Conservation (phyloP, 495 filamentous ascomycete genomes). For the Penicillium paxilli region DNA sequence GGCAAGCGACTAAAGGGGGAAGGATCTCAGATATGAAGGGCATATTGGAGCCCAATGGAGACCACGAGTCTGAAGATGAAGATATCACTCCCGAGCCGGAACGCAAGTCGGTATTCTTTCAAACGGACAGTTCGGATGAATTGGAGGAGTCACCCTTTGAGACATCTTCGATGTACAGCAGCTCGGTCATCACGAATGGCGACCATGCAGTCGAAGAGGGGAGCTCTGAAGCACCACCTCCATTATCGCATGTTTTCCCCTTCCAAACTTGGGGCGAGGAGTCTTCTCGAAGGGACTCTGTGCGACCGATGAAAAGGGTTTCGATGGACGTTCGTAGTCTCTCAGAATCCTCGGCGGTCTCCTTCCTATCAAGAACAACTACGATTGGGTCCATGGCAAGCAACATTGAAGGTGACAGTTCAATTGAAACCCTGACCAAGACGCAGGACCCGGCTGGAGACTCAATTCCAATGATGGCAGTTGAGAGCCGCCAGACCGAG, state of each 20-base stretch:
- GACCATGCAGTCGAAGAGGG: conserved; percentile 25
- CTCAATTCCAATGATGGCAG: conserved; percentile 94
- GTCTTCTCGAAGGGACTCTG: conserved; percentile 49
- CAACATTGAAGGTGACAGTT: conserved; percentile 80
- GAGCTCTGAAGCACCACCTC: conserved; percentile 60
- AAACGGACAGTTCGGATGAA: conserved; percentile 41
- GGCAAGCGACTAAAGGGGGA: conserved; percentile 80
- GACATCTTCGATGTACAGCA: conserved; percentile 25
- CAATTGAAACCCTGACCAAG: conserved; percentile 75
- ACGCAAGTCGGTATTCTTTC: conserved; percentile 40
- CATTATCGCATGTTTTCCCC: conserved; percentile 84
- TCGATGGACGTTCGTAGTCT: conserved; percentile 85
- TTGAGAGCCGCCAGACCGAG: conserved; percentile 71
- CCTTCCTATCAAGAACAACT: conserved; percentile 71
- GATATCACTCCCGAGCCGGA: conserved; percentile 35
- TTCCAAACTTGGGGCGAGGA: conserved; percentile 62
- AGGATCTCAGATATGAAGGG: conserved; percentile 71
- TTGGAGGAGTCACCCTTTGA: conserved; percentile 26
- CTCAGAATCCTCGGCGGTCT: conserved; percentile 80
- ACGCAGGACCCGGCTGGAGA: conserved; percentile 81
- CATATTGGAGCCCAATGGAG: conserved; percentile 71
- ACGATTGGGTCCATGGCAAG: conserved; percentile 73
- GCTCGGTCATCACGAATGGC: conserved; percentile 18
- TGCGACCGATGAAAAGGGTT: conserved; percentile 65
- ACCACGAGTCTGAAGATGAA: conserved; percentile 47